Evolutionary conservation across 345 rosid species (phyloP).

Genomic region (Erucastrum elatum): DNA sequence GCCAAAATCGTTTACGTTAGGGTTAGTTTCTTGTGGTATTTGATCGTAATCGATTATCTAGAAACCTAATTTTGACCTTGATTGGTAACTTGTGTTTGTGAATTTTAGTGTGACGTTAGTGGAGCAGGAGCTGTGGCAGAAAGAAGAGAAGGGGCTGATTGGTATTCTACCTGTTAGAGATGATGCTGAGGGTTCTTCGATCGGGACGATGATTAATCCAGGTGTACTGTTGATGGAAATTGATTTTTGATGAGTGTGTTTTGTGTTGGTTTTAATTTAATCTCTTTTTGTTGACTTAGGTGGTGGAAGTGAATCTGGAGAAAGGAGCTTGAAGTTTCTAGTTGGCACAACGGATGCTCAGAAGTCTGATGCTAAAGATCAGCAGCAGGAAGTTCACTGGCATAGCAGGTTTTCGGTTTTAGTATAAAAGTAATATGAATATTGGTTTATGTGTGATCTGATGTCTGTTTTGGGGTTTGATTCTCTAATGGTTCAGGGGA

Average conservation of each 20-base stretch:
- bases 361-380: slow-evolving; percentile 77
- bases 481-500: slow-evolving; percentile 55
- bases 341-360: slow-evolving; percentile 64
- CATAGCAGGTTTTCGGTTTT: slow-evolving; percentile 65
- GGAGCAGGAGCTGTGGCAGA: slow-evolving; percentile 99
- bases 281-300: slow-evolving; percentile 39
- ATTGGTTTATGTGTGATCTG: background rate
- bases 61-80: background rate
- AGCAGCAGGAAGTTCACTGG: slow-evolving; percentile 85
- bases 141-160: slow-evolving; percentile 91
- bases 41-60: background rate
- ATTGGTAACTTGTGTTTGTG: background rate
- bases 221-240: slow-evolving; percentile 48
- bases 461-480: slow-evolving; percentile 12
- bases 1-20: background rate
- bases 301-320: slow-evolving; percentile 68
- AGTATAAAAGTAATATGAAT: background rate
- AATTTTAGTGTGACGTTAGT: slow-evolving; percentile 57
- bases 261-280: background rate
- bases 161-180: slow-evolving; percentile 95
- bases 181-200: slow-evolving; percentile 59
- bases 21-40: background rate
- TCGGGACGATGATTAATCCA: slow-evolving; percentile 55
- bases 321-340: slow-evolving; percentile 57
- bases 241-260: background rate